Percentiles rank a stretch among this genome's conserved stretches.
These are phyloP conservation scores for Spencermartinsiella europaea DNA, from an alignment of 805 yeast genomes.

Conservation along the genomic window DNA sequence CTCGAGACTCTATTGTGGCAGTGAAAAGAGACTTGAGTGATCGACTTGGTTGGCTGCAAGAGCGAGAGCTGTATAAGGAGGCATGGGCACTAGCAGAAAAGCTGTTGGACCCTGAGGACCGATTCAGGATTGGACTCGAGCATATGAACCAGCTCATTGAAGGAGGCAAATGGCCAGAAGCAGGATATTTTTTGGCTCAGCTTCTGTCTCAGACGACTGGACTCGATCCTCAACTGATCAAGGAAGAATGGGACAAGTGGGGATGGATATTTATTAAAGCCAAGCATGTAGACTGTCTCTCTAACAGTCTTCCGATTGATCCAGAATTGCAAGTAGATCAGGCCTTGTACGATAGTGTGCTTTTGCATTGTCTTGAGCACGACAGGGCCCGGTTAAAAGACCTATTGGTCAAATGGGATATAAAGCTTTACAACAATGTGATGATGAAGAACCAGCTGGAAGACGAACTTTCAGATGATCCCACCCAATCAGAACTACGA, in stretches of 20 bases:
- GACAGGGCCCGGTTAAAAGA: slow-evolving; percentile 38
- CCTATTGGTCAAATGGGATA: slow-evolving; percentile 54
- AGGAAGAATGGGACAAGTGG: slow-evolving; percentile 62
- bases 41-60: slow-evolving; percentile 65
- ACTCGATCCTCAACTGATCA: slow-evolving; percentile 18
- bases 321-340: slow-evolving; percentile 34
- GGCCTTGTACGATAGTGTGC: slow-evolving; percentile 41
- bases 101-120: slow-evolving; percentile 44
- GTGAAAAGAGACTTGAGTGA: slow-evolving; percentile 67
- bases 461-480: slow-evolving; percentile 35
- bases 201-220: slow-evolving; percentile 33
- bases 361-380: slow-evolving; percentile 42
- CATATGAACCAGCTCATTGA: slow-evolving; percentile 37
- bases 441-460: slow-evolving; percentile 45
- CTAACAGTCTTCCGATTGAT: slow-evolving; percentile 51
- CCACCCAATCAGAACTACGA: slow-evolving; percentile 20
- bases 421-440: slow-evolving; percentile 44
- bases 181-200: slow-evolving; percentile 44
- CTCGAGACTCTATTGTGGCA: slow-evolving; percentile 75
- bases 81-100: slow-evolving; percentile 78
- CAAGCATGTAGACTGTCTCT: slow-evolving; percentile 43
- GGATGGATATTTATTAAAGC: slow-evolving; percentile 46
- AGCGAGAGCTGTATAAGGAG: slow-evolving; percentile 46
- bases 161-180: slow-evolving; percentile 49
- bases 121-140: slow-evolving; percentile 56